phyloP scores from a whole-genome alignment of 2,329 filamentous ascomycete genomes.

The Xylariaceae sp. region DNA sequence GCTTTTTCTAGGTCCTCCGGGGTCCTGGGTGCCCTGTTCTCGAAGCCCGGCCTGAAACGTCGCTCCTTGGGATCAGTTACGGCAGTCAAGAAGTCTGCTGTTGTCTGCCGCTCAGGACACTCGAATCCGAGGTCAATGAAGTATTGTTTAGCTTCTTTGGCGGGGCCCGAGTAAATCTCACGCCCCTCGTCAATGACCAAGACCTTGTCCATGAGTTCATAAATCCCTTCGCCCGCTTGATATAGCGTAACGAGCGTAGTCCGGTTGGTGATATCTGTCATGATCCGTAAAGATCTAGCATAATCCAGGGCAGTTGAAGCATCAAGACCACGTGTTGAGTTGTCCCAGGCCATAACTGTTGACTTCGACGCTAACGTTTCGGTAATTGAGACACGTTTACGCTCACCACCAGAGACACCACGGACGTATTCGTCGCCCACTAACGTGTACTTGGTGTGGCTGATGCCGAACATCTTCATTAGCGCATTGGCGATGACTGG shows the following conservation, averaged over 20 bases:
- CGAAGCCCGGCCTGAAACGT: constrained; percentile 68
- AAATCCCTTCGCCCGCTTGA: constrained; percentile 53
- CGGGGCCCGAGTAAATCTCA: constrained; percentile 66
- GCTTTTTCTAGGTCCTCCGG: constrained; percentile 70
- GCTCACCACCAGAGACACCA: constrained; percentile 80
- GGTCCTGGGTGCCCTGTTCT: constrained; percentile 72
- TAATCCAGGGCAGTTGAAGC: constrained; percentile 81
- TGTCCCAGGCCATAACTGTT: constrained; percentile 80
- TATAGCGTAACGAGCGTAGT: constrained; percentile 53
- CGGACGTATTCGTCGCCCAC: constrained; percentile 77
- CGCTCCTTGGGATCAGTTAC: constrained; percentile 77
- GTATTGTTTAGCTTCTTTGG: constrained; percentile 67
- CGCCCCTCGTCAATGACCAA: constrained; percentile 77
- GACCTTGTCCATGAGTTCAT: constrained; percentile 75
- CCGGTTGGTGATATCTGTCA: constrained; percentile 77
- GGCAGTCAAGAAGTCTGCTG: constrained; percentile 79
- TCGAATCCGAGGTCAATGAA: constrained; percentile 73
- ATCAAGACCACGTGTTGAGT: constrained; percentile 80
- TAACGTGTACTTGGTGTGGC: constrained; percentile 74
- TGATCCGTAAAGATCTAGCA: constrained; percentile 70
- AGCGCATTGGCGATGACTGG: constrained; percentile 73
- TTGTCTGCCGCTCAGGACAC: constrained; percentile 66
- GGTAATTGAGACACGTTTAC: constrained; percentile 80
- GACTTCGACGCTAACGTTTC: constrained; percentile 78
- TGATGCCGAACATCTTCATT: constrained; percentile 79